Base-by-base conservation (phyloP, 2,329 filamentous ascomycete genomes). In the Penicillium sp. region DNA sequence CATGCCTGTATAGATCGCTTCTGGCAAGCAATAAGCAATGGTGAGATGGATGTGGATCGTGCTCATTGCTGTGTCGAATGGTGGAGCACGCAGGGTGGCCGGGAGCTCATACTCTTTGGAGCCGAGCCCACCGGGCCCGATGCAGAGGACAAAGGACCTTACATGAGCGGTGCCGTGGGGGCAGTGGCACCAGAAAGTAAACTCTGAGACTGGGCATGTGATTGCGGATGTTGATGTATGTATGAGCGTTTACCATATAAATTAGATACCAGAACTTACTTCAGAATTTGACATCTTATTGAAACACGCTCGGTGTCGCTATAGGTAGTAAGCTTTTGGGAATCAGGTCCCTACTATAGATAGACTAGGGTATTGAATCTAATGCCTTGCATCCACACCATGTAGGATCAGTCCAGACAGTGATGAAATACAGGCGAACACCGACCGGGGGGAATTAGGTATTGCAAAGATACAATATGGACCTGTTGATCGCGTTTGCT, bases 21-120 rank as follows among this genome's bases (percentile, higher is more conserved):
- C 61, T 88, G 85, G 80, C 81, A 92, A 41, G 75, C 87, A 2
- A 65, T 95, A 7, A 81, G 81, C 27, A 80, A 76, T 51, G 87
- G 87, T 3, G 87, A 94, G 66, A 84, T 95, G 79, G 88, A 95
- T 62, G 82, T 93, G 15, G 85, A 93, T 58, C 75, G 87, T 42
- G 82, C 85, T 5, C 78, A 82, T 27, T 74, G 84, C 20, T 87
- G 83, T 32, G 84, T 94, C 12, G 77, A 79, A 2, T 95, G 89
- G 89, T 95, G 89, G 89, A 84, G 80, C 65, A 66, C 77, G 60
- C 60, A 75, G 41, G 77, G 78, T 3, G 79, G 79, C 0, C 66
- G 75, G 32, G 76, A 80, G 41, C 62, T 70, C 50, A 68, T 80
- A 4, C 47, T 79, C 2, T 73, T 66, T 55, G 75, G 69, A 1